phyloP scores from a whole-genome alignment of 352 stramenopile species.

The Blastocystis sp. region DNA sequence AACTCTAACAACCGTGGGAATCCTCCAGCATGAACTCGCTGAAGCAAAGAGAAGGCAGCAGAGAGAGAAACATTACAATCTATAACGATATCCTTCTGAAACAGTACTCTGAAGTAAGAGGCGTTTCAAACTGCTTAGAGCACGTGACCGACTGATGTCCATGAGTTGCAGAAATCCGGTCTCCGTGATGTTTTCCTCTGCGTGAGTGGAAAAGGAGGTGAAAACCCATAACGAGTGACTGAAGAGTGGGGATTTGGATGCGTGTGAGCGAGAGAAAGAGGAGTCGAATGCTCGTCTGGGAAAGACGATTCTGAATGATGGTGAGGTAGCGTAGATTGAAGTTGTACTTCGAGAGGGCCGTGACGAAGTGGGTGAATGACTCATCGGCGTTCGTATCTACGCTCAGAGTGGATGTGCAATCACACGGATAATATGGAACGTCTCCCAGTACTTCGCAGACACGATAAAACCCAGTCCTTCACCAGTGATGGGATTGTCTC shows the following conservation, averaged over 20 bases:
- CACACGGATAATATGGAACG: constrained; percentile 10
- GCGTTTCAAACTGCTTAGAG: not conserved
- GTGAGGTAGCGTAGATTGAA: constrained; percentile 15
- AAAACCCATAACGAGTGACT: constrained; percentile 10
- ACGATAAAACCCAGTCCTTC: constrained; percentile 38
- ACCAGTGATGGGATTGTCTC: constrained; percentile 39
- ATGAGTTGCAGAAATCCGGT: not conserved
- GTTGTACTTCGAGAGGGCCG: not conserved
- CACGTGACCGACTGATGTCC: not conserved
- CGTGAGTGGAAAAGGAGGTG: not conserved
- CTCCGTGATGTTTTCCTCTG: not conserved
- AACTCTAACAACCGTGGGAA: not conserved
- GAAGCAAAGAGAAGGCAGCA: not conserved
- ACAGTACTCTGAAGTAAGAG: not conserved
- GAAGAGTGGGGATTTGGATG: not conserved
- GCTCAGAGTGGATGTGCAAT: not conserved
- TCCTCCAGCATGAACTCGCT: not conserved
- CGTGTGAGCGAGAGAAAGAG: not conserved
- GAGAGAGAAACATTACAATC: not conserved
- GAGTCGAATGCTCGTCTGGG: not conserved
- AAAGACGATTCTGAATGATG: constrained; percentile 17
- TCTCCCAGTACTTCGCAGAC: constrained; percentile 46
- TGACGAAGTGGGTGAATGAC: not conserved
- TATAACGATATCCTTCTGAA: not conserved
- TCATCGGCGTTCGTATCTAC: constrained; percentile 35